A percentile compares a stretch with the other conserved stretches of the same genome.
Conservation (phyloP, 306 rosid species). For the Sechiopsis laciniata region DNA sequence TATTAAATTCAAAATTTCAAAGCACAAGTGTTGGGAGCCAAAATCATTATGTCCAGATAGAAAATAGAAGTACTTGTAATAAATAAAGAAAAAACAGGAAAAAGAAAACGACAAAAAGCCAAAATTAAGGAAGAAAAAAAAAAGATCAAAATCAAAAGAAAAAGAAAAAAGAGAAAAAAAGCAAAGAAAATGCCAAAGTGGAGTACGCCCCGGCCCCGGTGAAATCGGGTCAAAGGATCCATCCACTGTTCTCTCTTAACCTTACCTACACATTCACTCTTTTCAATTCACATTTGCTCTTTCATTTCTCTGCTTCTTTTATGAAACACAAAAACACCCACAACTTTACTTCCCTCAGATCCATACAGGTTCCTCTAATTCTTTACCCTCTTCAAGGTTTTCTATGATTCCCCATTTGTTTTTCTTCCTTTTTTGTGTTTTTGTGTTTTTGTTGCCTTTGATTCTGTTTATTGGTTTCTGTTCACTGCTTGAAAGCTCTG, state of each 20-base stretch:
- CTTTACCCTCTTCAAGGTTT: conserved; percentile 8
- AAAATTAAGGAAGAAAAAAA: not conserved
- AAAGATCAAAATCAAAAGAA: not conserved
- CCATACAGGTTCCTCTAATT: conserved; percentile 66
- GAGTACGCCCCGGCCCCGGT: conserved; percentile 25
- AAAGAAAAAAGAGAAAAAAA: conserved; percentile 21
- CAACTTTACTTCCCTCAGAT: conserved; percentile 36
- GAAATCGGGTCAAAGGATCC: conserved; percentile 57
- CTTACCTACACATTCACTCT: not conserved
- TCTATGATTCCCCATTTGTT: conserved; percentile 4
- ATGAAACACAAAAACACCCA: conserved; percentile 12
- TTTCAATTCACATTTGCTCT: conserved; percentile 3
- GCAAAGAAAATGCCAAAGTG: not conserved
- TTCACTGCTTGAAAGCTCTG: conserved; percentile 3
- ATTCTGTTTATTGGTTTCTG: conserved; percentile 22
- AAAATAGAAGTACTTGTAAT: conserved; percentile 14
- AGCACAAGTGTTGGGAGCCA: not conserved
- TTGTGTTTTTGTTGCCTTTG: not conserved
- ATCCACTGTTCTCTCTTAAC: conserved; percentile 15
- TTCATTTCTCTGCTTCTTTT: conserved; percentile 6
- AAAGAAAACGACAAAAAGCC: conserved; percentile 18
- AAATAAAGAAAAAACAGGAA: conserved; percentile 25
- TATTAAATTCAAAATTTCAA: conserved; percentile 9
- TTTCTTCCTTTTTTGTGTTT: not conserved
- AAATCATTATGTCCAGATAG: conserved; percentile 4